Base-by-base conservation (phyloP, 202 grass and related monocot genomes). In the Schoenoplectus triqueter region DNA sequence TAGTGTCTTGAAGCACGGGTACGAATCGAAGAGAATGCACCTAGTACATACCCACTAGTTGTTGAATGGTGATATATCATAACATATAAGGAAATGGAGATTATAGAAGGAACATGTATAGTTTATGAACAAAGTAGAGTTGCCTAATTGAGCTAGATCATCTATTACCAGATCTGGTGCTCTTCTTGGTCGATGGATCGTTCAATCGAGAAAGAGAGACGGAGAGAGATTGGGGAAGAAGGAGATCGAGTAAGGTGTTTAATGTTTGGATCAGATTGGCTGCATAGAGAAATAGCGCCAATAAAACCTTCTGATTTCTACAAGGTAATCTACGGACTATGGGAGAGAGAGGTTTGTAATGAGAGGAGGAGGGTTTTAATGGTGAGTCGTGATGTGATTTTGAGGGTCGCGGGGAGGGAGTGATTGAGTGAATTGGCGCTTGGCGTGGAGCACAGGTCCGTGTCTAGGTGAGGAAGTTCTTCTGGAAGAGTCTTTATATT, bases 21-120 rank as follows among this genome's bases (percentile, higher is more conserved):
- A 55, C 18, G 5, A 20, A 91, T 18, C 60, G 76, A 66, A 6
- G 13, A 81, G 1, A 15, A 48, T 45, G 80, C 83, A 47, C 85
- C 84, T 59, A 67, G 4, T 63, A 19, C n/a, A 6, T 93, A 41
- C 63, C 45, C 11, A 82, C 71, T 68, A 87, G 87, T 84, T 91
- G 11, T 84, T 52, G 62, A 78, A 84, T 44, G 86, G 55, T n/a
- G 39, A 20, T 63, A 86, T 64, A 56, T 82, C 88, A 91, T 82
- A 5, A 60, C 14, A 60, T 13, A 60, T 61, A 59, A 89, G 64
- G 2, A 89, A 63, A 39, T 18, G 7, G 69, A 84, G 49, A 47
- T 3, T 44, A 59, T 62, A 13, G 1, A 8, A 19, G 73, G 56
- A 72, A 59, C 66, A 81, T 78, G 74, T 52, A 2, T 10, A 80